phyloP scores from a whole-genome alignment of 495 filamentous ascomycete genomes.

The Penicillium subrubescens region DNA sequence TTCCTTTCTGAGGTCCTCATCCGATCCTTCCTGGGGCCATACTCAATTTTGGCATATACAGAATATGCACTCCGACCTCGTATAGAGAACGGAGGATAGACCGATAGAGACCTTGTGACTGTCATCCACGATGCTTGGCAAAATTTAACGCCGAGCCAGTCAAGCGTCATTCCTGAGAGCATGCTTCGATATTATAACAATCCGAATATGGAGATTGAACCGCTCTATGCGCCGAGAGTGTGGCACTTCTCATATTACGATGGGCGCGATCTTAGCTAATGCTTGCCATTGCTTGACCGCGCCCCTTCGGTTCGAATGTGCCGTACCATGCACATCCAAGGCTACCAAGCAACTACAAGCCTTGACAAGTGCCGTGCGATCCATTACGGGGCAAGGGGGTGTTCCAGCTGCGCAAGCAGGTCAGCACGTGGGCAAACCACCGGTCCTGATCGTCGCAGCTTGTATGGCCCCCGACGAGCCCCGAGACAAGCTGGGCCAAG shows the following conservation, averaged over 20 bases:
- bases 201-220: not conserved
- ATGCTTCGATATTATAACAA: not conserved
- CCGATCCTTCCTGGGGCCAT: not conserved
- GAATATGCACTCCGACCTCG: not conserved
- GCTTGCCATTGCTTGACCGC: conserved; percentile 4
- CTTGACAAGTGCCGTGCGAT: not conserved
- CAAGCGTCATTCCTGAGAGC: not conserved
- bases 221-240: not conserved
- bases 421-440: not conserved
- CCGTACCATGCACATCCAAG: not conserved
- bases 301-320: not conserved
- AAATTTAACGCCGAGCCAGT: not conserved
- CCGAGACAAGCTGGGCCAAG: not conserved
- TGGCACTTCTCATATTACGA: not conserved
- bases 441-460: not conserved
- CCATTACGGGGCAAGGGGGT: not conserved
- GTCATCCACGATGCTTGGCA: not conserved
- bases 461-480: not conserved
- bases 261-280: not conserved
- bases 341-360: not conserved
- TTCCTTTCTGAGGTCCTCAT: not conserved
- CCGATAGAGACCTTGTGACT: not conserved
- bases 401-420: not conserved
- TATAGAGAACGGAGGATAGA: not conserved
- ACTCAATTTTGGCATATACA: not conserved